These are phyloP conservation scores for Lablab purpureus DNA, from an alignment of 306 rosid genomes.

Conservation along the genomic window DNA sequence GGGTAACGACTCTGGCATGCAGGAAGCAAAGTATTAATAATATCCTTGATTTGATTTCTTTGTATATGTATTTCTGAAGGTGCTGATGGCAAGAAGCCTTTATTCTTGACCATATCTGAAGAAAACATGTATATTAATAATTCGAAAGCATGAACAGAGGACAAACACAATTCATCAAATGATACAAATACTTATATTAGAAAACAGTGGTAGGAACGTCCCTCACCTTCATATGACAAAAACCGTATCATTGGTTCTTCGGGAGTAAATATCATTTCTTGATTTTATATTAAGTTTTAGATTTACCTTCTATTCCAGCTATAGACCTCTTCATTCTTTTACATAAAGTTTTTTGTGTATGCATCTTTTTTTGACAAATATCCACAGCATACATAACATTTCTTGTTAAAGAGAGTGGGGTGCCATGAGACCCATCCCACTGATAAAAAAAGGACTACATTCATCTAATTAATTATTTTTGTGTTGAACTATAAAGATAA, in stretches of 20 bases:
- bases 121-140: conserved; percentile 32
- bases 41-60: conserved; percentile 78
- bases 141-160: conserved; percentile 26
- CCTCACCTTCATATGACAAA: conserved; percentile 7
- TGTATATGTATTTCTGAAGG: conserved; percentile 92
- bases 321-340: not conserved
- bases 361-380: conserved; percentile 6
- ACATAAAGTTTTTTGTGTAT: not conserved
- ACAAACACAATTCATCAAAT: not conserved
- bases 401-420: conserved; percentile 11
- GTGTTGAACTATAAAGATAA: conserved; percentile 29
- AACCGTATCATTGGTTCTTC: conserved; percentile 6
- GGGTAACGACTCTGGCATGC: conserved; percentile 84
- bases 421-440: conserved; percentile 15
- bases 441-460: conserved; percentile 21
- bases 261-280: conserved; percentile 28
- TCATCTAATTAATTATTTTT: conserved; percentile 19
- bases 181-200: not conserved
- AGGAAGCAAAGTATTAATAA: conserved; percentile 75
- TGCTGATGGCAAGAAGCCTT: conserved; percentile 95
- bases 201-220: conserved; percentile 23
- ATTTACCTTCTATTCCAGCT: not conserved
- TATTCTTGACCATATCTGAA: conserved; percentile 97
- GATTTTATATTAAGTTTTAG: conserved; percentile 7
- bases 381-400: not conserved